These are phyloP conservation scores for Pseudonitzschia delicatissima DNA, from an alignment of 108 stramenopile genomes.

Conservation along the genomic window DNA sequence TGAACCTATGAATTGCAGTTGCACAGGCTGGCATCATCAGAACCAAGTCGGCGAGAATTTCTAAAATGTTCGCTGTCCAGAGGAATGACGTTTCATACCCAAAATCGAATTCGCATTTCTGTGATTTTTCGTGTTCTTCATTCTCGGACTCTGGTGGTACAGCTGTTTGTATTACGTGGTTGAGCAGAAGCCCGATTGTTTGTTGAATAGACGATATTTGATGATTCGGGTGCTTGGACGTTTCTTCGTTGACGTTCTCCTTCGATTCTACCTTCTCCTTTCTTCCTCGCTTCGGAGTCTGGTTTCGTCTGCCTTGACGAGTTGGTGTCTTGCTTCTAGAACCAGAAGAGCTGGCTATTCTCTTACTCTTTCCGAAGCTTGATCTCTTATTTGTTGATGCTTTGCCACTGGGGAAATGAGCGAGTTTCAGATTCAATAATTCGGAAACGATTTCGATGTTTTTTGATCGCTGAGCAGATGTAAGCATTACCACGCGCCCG, in stretches of 20 bases:
- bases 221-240: background rate
- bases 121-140: background rate
- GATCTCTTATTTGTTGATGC: slow-evolving; percentile 29
- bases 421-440: slow-evolving; percentile 15
- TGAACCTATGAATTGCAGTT: slow-evolving; percentile 77
- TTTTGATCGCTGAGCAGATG: slow-evolving; percentile 41
- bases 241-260: slow-evolving; percentile 24
- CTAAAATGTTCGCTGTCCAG: slow-evolving; percentile 61
- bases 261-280: slow-evolving; percentile 32
- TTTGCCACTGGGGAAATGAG: background rate
- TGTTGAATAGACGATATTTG: slow-evolving; percentile 1
- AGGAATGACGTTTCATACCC: slow-evolving; percentile 54
- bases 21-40: slow-evolving; percentile 89
- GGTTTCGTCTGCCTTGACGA: slow-evolving; percentile 22
- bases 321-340: slow-evolving; percentile 51
- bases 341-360: slow-evolving; percentile 16
- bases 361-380: slow-evolving; percentile 35
- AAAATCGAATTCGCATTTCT: slow-evolving; percentile 13
- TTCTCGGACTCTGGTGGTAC: background rate
- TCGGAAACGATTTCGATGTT: slow-evolving; percentile 47
- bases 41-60: slow-evolving; percentile 84
- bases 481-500: slow-evolving; percentile 39
- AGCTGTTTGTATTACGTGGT: slow-evolving; percentile 7
- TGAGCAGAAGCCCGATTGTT: slow-evolving; percentile 1
- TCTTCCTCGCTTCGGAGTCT: slow-evolving; percentile 25